Evolutionary conservation across 768 basidiomycete species (phyloP), one percentile per base, ranked within the genome.

Genomic region (Astraeus odoratus): DNA sequence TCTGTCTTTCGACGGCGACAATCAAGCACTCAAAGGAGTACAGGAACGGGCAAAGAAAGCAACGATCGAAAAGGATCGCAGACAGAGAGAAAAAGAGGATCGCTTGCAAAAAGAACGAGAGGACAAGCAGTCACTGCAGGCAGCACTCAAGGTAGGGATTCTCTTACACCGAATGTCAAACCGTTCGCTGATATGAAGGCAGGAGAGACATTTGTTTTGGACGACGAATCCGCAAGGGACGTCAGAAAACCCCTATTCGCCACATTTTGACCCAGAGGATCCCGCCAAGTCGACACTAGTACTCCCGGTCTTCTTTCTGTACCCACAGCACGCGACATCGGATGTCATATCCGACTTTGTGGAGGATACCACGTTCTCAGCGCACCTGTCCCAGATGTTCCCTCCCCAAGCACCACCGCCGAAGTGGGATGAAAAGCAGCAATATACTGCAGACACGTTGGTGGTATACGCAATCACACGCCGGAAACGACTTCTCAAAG

Each of bases 291-390:
- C 63, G 49, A 81, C 80, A 0, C 73, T 95, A 10, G 64, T 95
- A 50, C 61, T 96, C 59, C 95, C 96, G 2, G 83, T 86, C 33
- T 89, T 96, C 71, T 86, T 98, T 66, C 74, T 97, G 49, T 96
- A 97, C 64, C 96, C 96, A 5, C 83, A 91, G 60, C 74, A 92
- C 51, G 78, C 83, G 9, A 90, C 80, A 5, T 90, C 94, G 23
- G 96, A 99, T 64, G 74, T 94, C 47, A 86, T 97, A 51, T 73
- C 85, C 12, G 75, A 83, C 40, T 97, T 95, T 65, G 73, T 80
- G 51, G 94, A 97, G 63, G 78, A 84, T 51, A 83, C 88, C 2
- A 76, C 89, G 2, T 92, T 98, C 62, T 70, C 73, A 7, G 80
- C 80, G 31, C 87, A 92, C 52, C 71, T 97, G 3, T 68, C 72